Evolutionary conservation across 345 rosid species (phyloP).

Genomic region (Ricinus communis): DNA sequence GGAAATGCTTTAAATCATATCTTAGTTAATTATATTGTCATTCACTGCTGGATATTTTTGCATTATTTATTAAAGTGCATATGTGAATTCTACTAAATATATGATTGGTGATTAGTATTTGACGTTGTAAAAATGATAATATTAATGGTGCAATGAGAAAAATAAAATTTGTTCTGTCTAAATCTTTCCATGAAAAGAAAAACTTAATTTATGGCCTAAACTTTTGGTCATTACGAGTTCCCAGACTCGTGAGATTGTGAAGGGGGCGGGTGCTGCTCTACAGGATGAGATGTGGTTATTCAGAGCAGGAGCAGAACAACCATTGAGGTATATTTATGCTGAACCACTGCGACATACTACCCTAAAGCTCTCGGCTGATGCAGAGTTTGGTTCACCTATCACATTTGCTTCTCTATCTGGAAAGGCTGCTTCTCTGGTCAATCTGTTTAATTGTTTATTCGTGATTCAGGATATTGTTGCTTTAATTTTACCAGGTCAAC

Average conservation of each 20-base stretch:
- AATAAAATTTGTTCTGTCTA: background rate
- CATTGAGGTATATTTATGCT: slow-evolving; percentile 33
- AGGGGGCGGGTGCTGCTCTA: slow-evolving; percentile 42
- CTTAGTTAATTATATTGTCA: background rate
- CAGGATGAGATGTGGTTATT: slow-evolving; percentile 55
- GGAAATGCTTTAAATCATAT: background rate
- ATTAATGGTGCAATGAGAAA: slow-evolving; percentile 6
- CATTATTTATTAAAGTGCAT: background rate
- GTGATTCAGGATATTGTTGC: slow-evolving; percentile 59
- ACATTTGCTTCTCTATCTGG: slow-evolving; percentile 27
- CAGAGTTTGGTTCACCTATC: slow-evolving; percentile 37
- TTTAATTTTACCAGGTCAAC: slow-evolving; percentile 40
- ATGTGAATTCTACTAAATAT: background rate
- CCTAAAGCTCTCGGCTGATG: slow-evolving; percentile 26
- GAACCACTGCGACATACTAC: slow-evolving; percentile 28
- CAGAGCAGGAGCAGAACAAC: slow-evolving; percentile 38
- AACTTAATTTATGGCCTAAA: slow-evolving; percentile 16
- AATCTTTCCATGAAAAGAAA: slow-evolving; percentile 1
- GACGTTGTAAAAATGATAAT: background rate
- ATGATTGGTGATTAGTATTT: background rate
- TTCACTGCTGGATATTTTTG: background rate
- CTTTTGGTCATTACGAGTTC: slow-evolving; percentile 23
- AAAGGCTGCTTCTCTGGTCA: slow-evolving; percentile 34
- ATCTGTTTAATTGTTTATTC: slow-evolving; percentile 46
- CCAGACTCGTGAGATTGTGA: slow-evolving; percentile 72